Evolutionary conservation across 1,284 basidiomycete species (phyloP).

Genomic region (Rhodotorula sp.): DNA sequence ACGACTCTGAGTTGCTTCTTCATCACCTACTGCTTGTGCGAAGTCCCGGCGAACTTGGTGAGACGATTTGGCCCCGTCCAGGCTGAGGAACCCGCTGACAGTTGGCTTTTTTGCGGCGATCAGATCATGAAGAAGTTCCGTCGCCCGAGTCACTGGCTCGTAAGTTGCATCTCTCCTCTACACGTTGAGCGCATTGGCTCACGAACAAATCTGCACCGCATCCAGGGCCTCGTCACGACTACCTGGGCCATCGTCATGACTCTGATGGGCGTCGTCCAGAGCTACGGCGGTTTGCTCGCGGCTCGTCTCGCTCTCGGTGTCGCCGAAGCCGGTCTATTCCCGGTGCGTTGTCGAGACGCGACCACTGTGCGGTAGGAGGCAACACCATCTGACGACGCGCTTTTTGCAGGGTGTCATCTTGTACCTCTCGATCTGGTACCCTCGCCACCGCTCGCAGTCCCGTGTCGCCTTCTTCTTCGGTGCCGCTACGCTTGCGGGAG

Average conservation of each 20-base stretch:
- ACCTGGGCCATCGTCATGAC: constrained; percentile 52
- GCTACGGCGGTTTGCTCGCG: constrained; percentile 40
- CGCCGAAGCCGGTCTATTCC: constrained; percentile 61
- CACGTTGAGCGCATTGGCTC: neutral
- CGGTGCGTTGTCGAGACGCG: too few relatives aligned
- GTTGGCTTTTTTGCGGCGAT: constrained; percentile 43
- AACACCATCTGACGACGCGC: too few relatives aligned
- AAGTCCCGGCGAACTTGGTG: constrained; percentile 19
- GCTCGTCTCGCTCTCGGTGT: constrained; percentile 61
- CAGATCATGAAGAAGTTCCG: constrained; percentile 57
- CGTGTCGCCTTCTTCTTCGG: constrained; percentile 60
- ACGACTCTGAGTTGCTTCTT: constrained; percentile 35
- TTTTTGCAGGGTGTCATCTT: constrained; percentile 36
- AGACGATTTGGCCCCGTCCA: neutral
- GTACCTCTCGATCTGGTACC: constrained; percentile 59
- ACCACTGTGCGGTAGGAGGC: too few relatives aligned
- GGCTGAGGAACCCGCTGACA: neutral
- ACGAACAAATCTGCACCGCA: neutral
- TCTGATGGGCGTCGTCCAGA: constrained; percentile 53
- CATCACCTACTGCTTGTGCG: constrained; percentile 23
- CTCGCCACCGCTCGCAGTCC: constrained; percentile 56
- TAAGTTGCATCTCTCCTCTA: neutral
- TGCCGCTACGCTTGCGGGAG: constrained; percentile 42
- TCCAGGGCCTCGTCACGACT: constrained; percentile 53
- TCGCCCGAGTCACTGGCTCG: constrained; percentile 55